Evolutionary conservation across 2,329 filamentous ascomycete genomes (phyloP).

Genomic region (Alternaria viburni): DNA sequence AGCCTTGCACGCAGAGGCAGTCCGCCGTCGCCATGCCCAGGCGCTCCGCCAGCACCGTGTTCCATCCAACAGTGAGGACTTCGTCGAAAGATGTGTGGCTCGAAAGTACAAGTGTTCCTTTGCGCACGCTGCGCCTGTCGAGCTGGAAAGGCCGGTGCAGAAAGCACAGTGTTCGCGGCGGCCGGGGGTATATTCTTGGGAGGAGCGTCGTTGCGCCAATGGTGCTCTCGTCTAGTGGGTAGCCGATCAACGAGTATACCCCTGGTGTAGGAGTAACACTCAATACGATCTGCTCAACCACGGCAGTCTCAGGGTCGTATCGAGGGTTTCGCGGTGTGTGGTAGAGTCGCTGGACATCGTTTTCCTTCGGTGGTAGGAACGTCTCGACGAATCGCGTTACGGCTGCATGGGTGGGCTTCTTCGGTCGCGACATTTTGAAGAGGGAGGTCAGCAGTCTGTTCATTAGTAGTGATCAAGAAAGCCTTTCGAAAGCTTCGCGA

Average conservation of each 20-base stretch:
- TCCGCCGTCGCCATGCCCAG: slow-evolving; percentile 37
- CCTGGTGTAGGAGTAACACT: slow-evolving; percentile 40
- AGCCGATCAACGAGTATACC: slow-evolving; percentile 37
- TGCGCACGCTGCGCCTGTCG: slow-evolving; percentile 34
- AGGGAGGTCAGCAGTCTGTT: slow-evolving; percentile 1
- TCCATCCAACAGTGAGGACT: slow-evolving; percentile 49
- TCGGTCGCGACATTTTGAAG: slow-evolving; percentile 26
- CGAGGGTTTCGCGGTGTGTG: slow-evolving; percentile 37
- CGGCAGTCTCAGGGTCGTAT: slow-evolving; percentile 37
- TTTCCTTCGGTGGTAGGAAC: slow-evolving; percentile 37
- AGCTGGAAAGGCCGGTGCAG: slow-evolving; percentile 44
- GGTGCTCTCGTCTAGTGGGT: slow-evolving; percentile 10
- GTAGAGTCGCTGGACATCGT: slow-evolving; percentile 45
- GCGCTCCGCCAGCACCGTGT: slow-evolving; percentile 39
- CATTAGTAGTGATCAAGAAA: slow-evolving; percentile 8
- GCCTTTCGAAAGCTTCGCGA: slow-evolving; percentile 7
- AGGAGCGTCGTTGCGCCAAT: neutral
- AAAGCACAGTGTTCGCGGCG: slow-evolving; percentile 40
- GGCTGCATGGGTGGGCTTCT: slow-evolving; percentile 35
- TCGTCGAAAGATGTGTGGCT: slow-evolving; percentile 50
- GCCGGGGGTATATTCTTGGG: slow-evolving; percentile 10
- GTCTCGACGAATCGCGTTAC: slow-evolving; percentile 36
- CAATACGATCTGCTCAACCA: slow-evolving; percentile 38
- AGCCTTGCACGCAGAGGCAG: slow-evolving; percentile 46
- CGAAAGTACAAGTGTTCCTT: slow-evolving; percentile 39